Conservation (phyloP, 1,139 yeast species). For the Hansenula sp. region DNA sequence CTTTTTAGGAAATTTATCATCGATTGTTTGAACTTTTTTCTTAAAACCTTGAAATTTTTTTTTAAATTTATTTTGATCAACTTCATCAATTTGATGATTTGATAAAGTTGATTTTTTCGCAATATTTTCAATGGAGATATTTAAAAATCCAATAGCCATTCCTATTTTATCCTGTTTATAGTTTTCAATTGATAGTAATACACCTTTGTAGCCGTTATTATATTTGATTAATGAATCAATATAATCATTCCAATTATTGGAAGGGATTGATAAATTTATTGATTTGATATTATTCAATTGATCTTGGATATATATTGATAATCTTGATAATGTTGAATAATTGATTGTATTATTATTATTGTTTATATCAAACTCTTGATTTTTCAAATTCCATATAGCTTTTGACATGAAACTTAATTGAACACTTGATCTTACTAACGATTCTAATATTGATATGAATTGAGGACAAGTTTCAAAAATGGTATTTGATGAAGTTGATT, state of each 20-base stretch:
- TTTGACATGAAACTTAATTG: conserved; percentile 19
- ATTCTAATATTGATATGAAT: conserved; percentile 7
- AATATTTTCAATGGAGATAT: conserved; percentile 13
- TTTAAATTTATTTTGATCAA: conserved; percentile 14
- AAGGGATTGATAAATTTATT: not conserved
- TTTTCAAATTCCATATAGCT: conserved; percentile 12
- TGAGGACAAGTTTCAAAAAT: conserved; percentile 7
- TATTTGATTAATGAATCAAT: conserved; percentile 8
- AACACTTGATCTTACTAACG: conserved; percentile 5
- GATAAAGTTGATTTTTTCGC: conserved; percentile 4
- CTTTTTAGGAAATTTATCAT: not conserved
- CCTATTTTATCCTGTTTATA: conserved; percentile 22
- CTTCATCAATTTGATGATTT: conserved; percentile 5
- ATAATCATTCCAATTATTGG: conserved; percentile 8
- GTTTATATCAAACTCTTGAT: conserved; percentile 11
- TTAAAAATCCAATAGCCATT: conserved; percentile 18
- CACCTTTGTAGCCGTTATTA: conserved; percentile 12
- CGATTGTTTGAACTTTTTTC: conserved; percentile 9
- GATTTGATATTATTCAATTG: conserved; percentile 8
- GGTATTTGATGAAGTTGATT: not conserved
- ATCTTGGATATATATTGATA: conserved; percentile 14
- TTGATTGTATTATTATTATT: conserved; percentile 14
- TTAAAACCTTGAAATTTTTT: conserved; percentile 13
- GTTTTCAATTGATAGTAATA: conserved; percentile 16
- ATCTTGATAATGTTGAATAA: conserved; percentile 18